Evolutionary conservation across 345 rosid genomes (phyloP).

Genomic region (Streptanthus diversifolius): DNA sequence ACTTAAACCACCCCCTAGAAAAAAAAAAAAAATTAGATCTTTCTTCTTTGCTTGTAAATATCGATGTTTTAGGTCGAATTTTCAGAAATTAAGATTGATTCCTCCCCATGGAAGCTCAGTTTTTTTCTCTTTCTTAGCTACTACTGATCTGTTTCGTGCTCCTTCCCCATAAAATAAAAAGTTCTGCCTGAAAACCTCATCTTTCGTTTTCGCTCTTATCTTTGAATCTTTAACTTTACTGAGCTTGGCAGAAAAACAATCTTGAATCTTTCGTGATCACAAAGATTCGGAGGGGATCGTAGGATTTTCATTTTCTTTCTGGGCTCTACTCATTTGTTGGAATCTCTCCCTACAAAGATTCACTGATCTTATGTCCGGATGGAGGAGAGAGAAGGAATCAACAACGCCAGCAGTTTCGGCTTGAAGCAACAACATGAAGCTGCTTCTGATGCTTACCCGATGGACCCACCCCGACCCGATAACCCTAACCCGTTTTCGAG

Average conservation of each 20-base stretch:
- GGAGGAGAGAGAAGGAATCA: conserved; percentile 66
- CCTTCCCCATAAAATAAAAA: neutral
- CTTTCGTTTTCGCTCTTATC: conserved; percentile 1
- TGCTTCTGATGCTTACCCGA: conserved; percentile 38
- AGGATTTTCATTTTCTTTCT: neutral
- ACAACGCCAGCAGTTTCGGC: conserved; percentile 34
- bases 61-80: conserved; percentile 14
- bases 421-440: conserved; percentile 53
- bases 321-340: conserved; percentile 33
- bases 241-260: conserved; percentile 10
- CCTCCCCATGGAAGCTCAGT: conserved; percentile 19
- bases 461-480: conserved; percentile 52
- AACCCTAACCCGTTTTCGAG: conserved; percentile 36
- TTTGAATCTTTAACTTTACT: conserved; percentile 7
- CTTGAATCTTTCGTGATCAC: conserved; percentile 26
- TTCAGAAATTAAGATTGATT: conserved; percentile 11
- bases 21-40: conserved; percentile 22
- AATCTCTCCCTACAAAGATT: conserved; percentile 15
- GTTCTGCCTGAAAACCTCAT: neutral
- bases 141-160: conserved; percentile 21
- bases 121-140: neutral
- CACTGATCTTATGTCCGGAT: conserved; percentile 44
- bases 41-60: conserved; percentile 32
- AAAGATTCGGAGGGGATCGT: conserved; percentile 29
- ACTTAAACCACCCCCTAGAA: conserved; percentile 32